Evolutionary conservation across 1,139 yeast genomes (phyloP), one percentile per base, ranked within the genome.

Genomic region (Dujonia santamariae): DNA sequence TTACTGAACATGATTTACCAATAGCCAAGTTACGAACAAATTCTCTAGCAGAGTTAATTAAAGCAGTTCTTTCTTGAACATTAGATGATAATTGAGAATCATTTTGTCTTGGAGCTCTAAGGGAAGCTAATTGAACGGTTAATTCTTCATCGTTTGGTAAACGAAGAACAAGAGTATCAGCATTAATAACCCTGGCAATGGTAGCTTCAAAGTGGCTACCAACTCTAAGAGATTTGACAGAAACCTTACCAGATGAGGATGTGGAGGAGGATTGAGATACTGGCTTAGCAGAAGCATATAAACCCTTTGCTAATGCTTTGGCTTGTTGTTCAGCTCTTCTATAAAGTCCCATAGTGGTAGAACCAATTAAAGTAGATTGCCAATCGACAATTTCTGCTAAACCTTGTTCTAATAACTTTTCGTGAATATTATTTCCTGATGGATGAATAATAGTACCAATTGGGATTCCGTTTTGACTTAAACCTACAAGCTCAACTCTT

Each of bases 321-420:
- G 94, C 95, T 1, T 67, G 54, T 45, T 69, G 77, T 54, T 85
- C 95, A 18, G 84, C 78, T 38, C 67, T 72, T 54, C 95, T 74
- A 37, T 83, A 67, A 20, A 55, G 53, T 3, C 72, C 50, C 90
- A 86, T 85, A 28, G 64, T 65, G 26, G 69, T 59, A 4, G 88
- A 64, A 2, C 96, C 96, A 38, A 87, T 62, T 34, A 78, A 52
- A n/a, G 76, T 57, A 1, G 88, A 78, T 55, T 86, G 95, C 92
- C 95, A 84, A 54, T 86, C 95, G 16, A 81, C 78, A 37, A 85
- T 76, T 45, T 79, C 80, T 7, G 83, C 95, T 28, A 79, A 67
- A 7, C 96, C 96, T 39, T 67, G 69, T 41, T 74, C 77, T 42
- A 86, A 67, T 42, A 86, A 60, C 45, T 77, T 75, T 46, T 80